phyloP scores from a whole-genome alignment of 306 rosid genomes.

The Trifolium repens region DNA sequence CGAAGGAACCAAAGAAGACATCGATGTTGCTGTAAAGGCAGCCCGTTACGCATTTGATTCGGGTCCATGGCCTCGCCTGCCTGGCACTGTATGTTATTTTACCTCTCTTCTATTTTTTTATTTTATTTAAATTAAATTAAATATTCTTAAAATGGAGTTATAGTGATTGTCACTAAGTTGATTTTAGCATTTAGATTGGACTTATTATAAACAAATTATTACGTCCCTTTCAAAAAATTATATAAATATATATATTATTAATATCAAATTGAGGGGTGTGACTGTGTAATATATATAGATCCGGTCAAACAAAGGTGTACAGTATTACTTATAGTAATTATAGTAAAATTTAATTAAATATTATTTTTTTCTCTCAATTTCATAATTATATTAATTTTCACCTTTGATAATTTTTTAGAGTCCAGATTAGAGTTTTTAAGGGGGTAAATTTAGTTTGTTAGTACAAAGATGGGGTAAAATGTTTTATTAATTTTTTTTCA shows the following conservation, averaged over 20 bases:
- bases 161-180: background rate
- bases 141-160: background rate
- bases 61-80: constrained; percentile 88
- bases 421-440: no score
- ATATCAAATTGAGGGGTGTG: no score
- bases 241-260: background rate
- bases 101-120: background rate
- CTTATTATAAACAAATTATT: background rate
- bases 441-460: no score
- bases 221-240: background rate
- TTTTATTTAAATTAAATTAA: background rate
- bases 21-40: constrained; percentile 77
- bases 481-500: no score
- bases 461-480: no score
- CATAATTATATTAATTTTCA: no score
- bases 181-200: background rate
- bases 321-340: no score
- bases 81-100: constrained; percentile 59
- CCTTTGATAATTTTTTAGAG: no score
- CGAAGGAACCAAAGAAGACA: constrained; percentile 70
- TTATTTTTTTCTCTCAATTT: no score
- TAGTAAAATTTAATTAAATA: no score
- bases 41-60: constrained; percentile 80
- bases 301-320: no score
- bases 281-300: no score